Conservation (phyloP, 192 early-diverging fungal species). For the Ramicandelaber brevisporus region DNA sequence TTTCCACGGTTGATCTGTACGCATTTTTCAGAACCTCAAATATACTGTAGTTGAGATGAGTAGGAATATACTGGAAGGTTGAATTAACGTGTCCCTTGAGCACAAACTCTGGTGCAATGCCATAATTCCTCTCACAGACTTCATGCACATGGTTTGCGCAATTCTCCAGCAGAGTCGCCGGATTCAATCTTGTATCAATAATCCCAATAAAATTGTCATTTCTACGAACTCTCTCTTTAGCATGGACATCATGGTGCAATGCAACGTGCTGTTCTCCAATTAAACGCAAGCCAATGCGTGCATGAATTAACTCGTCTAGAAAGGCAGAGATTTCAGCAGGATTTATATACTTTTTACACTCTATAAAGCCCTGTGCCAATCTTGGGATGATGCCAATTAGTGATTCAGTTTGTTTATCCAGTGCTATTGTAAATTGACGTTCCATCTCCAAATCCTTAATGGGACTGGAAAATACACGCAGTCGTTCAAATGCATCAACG, state of each 20-base stretch:
- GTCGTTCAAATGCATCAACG: slow-evolving; percentile 31
- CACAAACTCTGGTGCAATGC: slow-evolving; percentile 34
- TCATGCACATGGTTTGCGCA: slow-evolving; percentile 47
- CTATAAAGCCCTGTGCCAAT: slow-evolving; percentile 63
- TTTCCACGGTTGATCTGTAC: slow-evolving; percentile 45
- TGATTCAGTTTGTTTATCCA: slow-evolving; percentile 36
- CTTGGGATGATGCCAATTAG: slow-evolving; percentile 64
- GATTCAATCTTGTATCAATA: slow-evolving; percentile 4
- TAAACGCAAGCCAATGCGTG: slow-evolving; percentile 64
- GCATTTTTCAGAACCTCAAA: slow-evolving; percentile 72
- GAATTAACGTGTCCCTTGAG: slow-evolving; percentile 14
- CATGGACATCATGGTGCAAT: slow-evolving; percentile 19
- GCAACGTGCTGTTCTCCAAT: slow-evolving; percentile 67
- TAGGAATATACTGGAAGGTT: slow-evolving; percentile 33
- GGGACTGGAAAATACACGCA: slow-evolving; percentile 23
- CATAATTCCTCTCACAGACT: slow-evolving; percentile 69
- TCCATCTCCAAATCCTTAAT: slow-evolving; percentile 19
- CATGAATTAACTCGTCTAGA: slow-evolving; percentile 59
- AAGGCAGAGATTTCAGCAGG: slow-evolving; percentile 27
- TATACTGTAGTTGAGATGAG: slow-evolving; percentile 72
- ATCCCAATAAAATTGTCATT: slow-evolving; percentile 7
- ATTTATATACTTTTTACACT: slow-evolving; percentile 58
- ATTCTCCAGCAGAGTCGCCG: slow-evolving; percentile 16
- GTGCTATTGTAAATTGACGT: slow-evolving; percentile 27
- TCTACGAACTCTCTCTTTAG: background rate